phyloP scores from a whole-genome alignment of 2,329 filamentous ascomycete species.

The Teratosphaeria viscida region DNA sequence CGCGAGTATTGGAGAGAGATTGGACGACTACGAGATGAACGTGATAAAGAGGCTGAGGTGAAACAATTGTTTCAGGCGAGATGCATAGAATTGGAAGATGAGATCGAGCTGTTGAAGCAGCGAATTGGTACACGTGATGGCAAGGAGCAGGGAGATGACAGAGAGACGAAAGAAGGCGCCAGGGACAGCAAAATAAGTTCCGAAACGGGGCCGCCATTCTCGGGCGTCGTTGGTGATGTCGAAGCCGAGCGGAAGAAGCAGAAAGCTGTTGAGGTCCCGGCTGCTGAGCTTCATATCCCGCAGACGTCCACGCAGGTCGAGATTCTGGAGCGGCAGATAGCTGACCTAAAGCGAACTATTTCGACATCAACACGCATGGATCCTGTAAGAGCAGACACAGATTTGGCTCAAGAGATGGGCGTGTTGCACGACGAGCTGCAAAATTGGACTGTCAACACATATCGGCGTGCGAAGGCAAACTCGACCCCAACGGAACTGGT shows the following conservation, averaged over 20 bases:
- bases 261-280: neutral
- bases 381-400: constrained; percentile 50
- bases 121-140: neutral
- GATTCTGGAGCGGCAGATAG: constrained; percentile 43
- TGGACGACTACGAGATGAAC: constrained; percentile 9
- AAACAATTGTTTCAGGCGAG: constrained; percentile 1
- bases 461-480: constrained; percentile 49
- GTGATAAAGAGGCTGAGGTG: constrained; percentile 14
- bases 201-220: neutral
- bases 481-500: constrained; percentile 13
- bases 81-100: constrained; percentile 6
- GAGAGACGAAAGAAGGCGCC: neutral
- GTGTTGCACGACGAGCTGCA: constrained; percentile 57
- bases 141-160: neutral
- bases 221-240: neutral
- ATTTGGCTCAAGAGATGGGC: constrained; percentile 50
- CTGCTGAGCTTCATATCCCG: neutral
- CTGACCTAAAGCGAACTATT: constrained; percentile 61
- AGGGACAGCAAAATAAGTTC: neutral
- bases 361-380: constrained; percentile 54
- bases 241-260: neutral
- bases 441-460: constrained; percentile 65
- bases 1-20: constrained; percentile 9
- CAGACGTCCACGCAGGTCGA: constrained; percentile 7
- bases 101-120: constrained; percentile 5